Evolutionary conservation across 768 basidiomycete species (phyloP), one percentile per base, ranked within the genome.

Genomic region (Tylopilus vinaceipallidus): DNA sequence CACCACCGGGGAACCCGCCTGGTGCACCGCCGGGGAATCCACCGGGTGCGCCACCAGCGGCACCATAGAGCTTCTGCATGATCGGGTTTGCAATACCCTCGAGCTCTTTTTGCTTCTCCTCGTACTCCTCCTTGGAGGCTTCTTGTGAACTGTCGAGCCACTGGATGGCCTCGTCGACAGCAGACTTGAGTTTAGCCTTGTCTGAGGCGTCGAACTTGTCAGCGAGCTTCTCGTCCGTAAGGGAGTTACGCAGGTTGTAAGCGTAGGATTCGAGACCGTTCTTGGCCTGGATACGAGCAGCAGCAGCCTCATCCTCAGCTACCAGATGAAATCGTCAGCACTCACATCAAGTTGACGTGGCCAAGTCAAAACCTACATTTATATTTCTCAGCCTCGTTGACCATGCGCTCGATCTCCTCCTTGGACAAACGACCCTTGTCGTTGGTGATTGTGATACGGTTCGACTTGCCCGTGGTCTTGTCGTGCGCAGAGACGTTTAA

Each of bases 401-500:
- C 91, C 95, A 98, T 98, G 68, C 93, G 89, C 71, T 98, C 95
- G 54, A 98, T 98, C 67, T 98, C 95, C 71, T 98, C 95, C 76
- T 95, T 91, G 56, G 90, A 93, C 59, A 98, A 74, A 71, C 95
- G 92, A 37, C 94, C 93, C 77, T 98, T 95, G 78, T 97, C 94
- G 70, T 93, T 93, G 61, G 88, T 93, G 73, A 94, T 94, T 53
- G 91, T 94, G 67, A 92, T 92, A 54, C 89, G 87, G 71, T 85
- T 91, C 47, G 90, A 92, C 75, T 98, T 97, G 60, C 95, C 95
- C 48, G 95, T 97, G 11, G 92, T 95, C 80, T 95, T 97, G 75
- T 98, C 94, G 35, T 86, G 76, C 4, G 95, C 95, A 37, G 91
- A 91, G 57, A 98, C 95, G 72, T 95, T 97, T 66, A 95, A 70